Evolutionary conservation across 306 rosid species (phyloP), one percentile per base, ranked within the genome.

Genomic region (Vigna hirtella): DNA sequence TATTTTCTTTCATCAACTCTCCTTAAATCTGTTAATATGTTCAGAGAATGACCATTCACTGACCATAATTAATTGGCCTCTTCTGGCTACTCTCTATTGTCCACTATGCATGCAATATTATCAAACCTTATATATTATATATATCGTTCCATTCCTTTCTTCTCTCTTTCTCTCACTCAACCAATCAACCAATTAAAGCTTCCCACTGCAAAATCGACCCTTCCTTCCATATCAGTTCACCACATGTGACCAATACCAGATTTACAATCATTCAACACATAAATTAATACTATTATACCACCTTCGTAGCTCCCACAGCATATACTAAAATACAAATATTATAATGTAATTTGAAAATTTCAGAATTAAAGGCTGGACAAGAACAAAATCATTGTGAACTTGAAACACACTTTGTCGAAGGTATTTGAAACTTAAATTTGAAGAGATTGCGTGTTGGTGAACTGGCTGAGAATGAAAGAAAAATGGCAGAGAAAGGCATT

Each of bases 1-100:
- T 10, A 71, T 61, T 61, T 74, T 28, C n/a, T 36, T 16, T 49
- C 62, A 48, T 62, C 20, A 61, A 45, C 14, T 28, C 66, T 62
- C 64, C 69, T 51, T 26, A 26, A 74, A 73, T 74, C 53, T 20
- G 66, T 40, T n/a, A 13, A 53, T 42, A 48, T 17, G 13, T 36
- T 6, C 9, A 24, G 58, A 48, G 57, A 59, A 22, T 48, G 76
- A 81, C 58, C 48, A 57, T 68, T 81, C 81, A 81, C 77, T 81
- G 77, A 75, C 36, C 59, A 59, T 36, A 81, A 81, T 81, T 81
- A 81, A 81, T 68, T 81, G 64, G 69, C 10, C 34, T 76, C 38
- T 22, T 28, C 38, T 62, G 59, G 71, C 10, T 28, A 28, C 47
- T 77, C 32, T 5, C 55, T 45, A 50, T n/a, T 55, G 70, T 73